Conservation (phyloP, 345 rosid genomes). For the Populus alba region DNA sequence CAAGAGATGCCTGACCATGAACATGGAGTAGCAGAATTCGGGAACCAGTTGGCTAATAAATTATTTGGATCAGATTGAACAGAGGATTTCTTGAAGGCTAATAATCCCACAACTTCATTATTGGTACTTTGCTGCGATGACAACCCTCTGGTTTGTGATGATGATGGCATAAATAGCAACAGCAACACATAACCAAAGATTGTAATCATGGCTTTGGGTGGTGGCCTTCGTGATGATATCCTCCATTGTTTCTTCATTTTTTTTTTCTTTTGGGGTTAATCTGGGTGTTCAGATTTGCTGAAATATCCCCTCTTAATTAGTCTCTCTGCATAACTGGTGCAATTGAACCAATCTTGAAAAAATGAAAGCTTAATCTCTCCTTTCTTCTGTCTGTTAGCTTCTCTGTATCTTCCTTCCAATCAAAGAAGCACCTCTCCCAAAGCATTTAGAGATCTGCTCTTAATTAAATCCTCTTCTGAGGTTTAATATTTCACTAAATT, state of each 20-base stretch:
- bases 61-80: slow-evolving; percentile 59
- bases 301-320: not conserved
- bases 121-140: slow-evolving; percentile 21
- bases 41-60: slow-evolving; percentile 51
- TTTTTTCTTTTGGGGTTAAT: slow-evolving; percentile 4
- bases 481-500: not conserved
- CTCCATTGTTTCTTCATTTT: slow-evolving; percentile 39
- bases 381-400: not conserved
- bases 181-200: slow-evolving; percentile 21
- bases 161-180: slow-evolving; percentile 1
- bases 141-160: slow-evolving; percentile 33
- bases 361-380: not conserved
- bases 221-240: slow-evolving; percentile 6
- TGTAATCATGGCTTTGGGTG: slow-evolving; percentile 6
- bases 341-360: not conserved
- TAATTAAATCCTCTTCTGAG: slow-evolving; percentile 1
- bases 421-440: not conserved
- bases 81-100: slow-evolving; percentile 64
- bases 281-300: not conserved
- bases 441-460: slow-evolving; percentile 24
- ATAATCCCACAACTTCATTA: slow-evolving; percentile 42
- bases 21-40: slow-evolving; percentile 43
- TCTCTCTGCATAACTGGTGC: not conserved
- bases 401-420: not conserved
- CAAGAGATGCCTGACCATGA: slow-evolving; percentile 77